phyloP scores from a whole-genome alignment of 495 filamentous ascomycete genomes.

The Podospora appendiculata region DNA sequence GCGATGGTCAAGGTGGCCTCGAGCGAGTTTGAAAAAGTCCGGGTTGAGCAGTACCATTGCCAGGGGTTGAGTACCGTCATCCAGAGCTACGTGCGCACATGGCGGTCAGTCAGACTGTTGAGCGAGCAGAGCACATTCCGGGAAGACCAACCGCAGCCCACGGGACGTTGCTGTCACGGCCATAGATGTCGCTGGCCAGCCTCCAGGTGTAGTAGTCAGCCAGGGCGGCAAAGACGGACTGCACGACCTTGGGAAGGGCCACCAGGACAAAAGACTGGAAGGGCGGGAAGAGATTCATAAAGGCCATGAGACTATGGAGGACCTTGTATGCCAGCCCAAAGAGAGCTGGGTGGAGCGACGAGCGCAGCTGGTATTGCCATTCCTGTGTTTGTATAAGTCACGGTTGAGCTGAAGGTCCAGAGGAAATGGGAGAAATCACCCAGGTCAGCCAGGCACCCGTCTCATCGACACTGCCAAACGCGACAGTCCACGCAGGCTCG shows the following conservation, averaged over 20 bases:
- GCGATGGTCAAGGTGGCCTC: slow-evolving; percentile 80
- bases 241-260: slow-evolving; percentile 63
- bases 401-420: not conserved
- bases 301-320: slow-evolving; percentile 43
- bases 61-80: slow-evolving; percentile 79
- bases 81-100: slow-evolving; percentile 38
- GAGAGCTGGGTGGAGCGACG: slow-evolving; percentile 80
- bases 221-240: slow-evolving; percentile 68
- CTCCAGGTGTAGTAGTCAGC: slow-evolving; percentile 89
- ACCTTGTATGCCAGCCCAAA: slow-evolving; percentile 71
- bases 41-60: slow-evolving; percentile 93
- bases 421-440: slow-evolving; percentile 41
- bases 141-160: slow-evolving; percentile 56
- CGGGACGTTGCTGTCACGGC: slow-evolving; percentile 51
- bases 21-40: slow-evolving; percentile 88
- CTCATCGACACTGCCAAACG: slow-evolving; percentile 54
- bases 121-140: not conserved
- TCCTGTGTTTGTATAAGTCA: slow-evolving; percentile 48
- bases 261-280: slow-evolving; percentile 57
- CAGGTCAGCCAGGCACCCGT: slow-evolving; percentile 93
- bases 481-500: slow-evolving; percentile 88
- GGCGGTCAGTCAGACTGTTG: not conserved
- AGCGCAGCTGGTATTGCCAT: slow-evolving; percentile 86
- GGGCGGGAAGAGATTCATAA: slow-evolving; percentile 39
- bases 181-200: slow-evolving; percentile 67